Conservation (phyloP, 2,329 filamentous ascomycete genomes). For the Rhynchosporium secalis region DNA sequence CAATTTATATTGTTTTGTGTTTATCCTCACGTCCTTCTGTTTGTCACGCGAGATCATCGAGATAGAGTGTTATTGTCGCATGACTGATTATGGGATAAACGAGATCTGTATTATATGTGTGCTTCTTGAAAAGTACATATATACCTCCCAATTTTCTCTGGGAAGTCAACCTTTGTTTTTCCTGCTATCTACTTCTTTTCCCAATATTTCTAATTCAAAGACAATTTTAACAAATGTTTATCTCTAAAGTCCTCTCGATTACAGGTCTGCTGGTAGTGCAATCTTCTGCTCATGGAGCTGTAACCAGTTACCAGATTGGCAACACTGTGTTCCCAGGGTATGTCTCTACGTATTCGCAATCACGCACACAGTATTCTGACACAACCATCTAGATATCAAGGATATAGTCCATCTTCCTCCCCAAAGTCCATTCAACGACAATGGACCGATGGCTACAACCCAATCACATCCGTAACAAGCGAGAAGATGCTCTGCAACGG, state of each 20-base stretch:
- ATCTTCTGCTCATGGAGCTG: slow-evolving; percentile 42
- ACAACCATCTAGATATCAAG: slow-evolving; percentile 38
- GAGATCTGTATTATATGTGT: slow-evolving; percentile 15
- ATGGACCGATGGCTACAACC: slow-evolving; percentile 56
- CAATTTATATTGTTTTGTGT: slow-evolving; percentile 22
- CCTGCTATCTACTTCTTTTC: not conserved
- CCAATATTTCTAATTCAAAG: not conserved
- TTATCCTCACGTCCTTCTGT: slow-evolving; percentile 17
- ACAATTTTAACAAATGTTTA: slow-evolving; percentile 39
- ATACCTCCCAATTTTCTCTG: slow-evolving; percentile 11
- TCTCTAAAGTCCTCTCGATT: slow-evolving; percentile 41
- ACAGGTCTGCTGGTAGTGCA: slow-evolving; percentile 37
- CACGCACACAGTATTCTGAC: not conserved
- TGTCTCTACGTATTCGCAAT: not conserved
- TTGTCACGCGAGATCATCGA: slow-evolving; percentile 21
- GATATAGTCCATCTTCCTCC: slow-evolving; percentile 50
- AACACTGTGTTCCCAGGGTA: slow-evolving; percentile 48
- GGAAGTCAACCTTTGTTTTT: not conserved
- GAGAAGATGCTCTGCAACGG: slow-evolving; percentile 57
- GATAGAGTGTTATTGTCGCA: slow-evolving; percentile 23
- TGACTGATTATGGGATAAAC: slow-evolving; percentile 26
- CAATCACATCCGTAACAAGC: slow-evolving; percentile 50
- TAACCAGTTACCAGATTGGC: slow-evolving; percentile 50
- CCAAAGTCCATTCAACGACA: slow-evolving; percentile 57
- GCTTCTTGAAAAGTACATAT: slow-evolving; percentile 17